Evolutionary conservation across 2,329 filamentous ascomycete genomes (phyloP), one percentile per base, ranked within the genome.

Genomic region (Volutella citrinella): DNA sequence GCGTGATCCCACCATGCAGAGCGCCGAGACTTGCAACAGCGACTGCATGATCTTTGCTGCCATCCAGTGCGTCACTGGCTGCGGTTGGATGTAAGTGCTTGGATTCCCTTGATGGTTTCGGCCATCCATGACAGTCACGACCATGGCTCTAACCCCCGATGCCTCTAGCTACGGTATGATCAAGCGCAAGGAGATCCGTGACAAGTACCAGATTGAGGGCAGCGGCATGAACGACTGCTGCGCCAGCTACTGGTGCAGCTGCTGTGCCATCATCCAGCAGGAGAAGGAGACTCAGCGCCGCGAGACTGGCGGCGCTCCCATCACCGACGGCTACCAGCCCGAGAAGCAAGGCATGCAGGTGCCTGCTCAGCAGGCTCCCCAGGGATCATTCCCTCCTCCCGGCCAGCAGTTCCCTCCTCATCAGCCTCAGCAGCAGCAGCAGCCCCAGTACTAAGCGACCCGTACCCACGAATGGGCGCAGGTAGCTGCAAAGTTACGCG

Each of bases 191-290:
- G 67, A 76, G 47, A 70, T 79, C 45, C 70, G 76, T 30, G 60
- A 72, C 34, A 64, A 61, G 24, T 77, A 73, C 57, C 65, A 64
- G 44, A 77, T 80, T 49, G 55, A 70, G 27, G 75, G 76, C 21
- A 63, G 59, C 29, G 63, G 62, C 22, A 55, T 54, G 38, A 56
- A 56, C 20, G 76, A 80, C 52, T 80, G 66, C 58, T 70, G 69
- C 46, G 54, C 60, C n/a, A 59, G 68, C 11, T 77, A 61, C 55
- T 80, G 68, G 60, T 80, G 76, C 53, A 53, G 63, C 21, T 78
- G 74, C 65, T 80, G 76, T 49, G 63, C 66, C 6, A 55, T 78
- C 37, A 65, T 78, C 43, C 77, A 81, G 60, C 67, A 78, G 36
- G 74, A 79, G 38, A 75, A 76, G 45, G 76, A 80, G 49, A 66